Percentiles rank a stretch among this genome's conserved stretches.
Evolutionary conservation across 2,329 filamentous ascomycete species (phyloP).

Genomic region (Penicillium sp.): DNA sequence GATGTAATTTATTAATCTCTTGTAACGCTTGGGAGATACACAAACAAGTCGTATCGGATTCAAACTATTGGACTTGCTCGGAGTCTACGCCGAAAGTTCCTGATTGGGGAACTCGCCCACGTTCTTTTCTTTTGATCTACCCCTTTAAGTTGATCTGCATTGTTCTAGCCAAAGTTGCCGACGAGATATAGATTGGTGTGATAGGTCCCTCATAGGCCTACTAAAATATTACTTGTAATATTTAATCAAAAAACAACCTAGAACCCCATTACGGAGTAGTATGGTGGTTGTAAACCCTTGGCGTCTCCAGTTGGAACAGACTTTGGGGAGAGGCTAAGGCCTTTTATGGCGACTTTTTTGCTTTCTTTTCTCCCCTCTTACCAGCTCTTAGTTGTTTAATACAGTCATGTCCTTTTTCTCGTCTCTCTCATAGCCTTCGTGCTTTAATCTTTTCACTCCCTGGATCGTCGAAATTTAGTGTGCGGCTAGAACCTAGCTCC

Average conservation of each 20-base stretch:
- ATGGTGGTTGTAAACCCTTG: neutral
- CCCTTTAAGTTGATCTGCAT: neutral
- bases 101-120: neutral
- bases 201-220: neutral
- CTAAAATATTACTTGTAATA: neutral
- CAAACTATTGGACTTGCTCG: neutral
- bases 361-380: neutral
- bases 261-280: neutral
- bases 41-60: neutral
- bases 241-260: neutral
- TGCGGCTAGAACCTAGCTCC: neutral
- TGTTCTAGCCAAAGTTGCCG: neutral
- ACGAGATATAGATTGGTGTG: neutral
- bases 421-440: neutral
- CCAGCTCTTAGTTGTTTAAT: neutral
- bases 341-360: neutral
- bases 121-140: neutral
- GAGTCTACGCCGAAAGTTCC: neutral
- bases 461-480: neutral
- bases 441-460: neutral
- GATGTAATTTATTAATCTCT: neutral
- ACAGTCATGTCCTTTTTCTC: neutral
- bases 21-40: neutral
- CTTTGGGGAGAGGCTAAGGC: neutral
- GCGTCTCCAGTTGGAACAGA: neutral